Percentiles rank a stretch among this genome's conserved stretches.
phyloP scores from a whole-genome alignment of 768 basidiomycete genomes.

The Pisolithus albus region DNA sequence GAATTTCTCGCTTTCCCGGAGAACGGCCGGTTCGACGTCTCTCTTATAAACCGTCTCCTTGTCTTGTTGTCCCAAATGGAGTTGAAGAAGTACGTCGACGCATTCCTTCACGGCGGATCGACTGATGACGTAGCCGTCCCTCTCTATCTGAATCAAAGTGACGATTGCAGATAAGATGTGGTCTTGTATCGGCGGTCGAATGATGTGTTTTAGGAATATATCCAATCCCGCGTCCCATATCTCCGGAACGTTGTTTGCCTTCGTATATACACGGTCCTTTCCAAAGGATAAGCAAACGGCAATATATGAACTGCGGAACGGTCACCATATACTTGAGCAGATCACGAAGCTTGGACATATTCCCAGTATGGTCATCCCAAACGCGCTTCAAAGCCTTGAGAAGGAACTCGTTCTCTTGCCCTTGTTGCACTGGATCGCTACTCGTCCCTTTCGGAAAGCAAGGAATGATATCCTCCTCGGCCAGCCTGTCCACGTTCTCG shows the following conservation, averaged over 20 bases:
- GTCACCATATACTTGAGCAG: conserved; percentile 94
- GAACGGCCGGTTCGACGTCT: conserved; percentile 76
- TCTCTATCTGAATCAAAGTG: conserved; percentile 82
- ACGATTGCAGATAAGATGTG: conserved; percentile 80
- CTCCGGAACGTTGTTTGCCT: conserved; percentile 63
- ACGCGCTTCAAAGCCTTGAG: conserved; percentile 76
- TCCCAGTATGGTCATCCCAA: conserved; percentile 91
- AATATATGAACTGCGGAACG: not conserved
- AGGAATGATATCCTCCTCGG: conserved; percentile 68
- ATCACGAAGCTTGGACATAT: conserved; percentile 83
- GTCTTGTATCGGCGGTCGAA: conserved; percentile 72
- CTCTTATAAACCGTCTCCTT: conserved; percentile 67
- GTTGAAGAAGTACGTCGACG: conserved; percentile 73
- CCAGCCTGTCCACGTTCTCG: conserved; percentile 78
- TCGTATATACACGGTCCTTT: conserved; percentile 89
- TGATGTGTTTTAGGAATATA: conserved; percentile 78
- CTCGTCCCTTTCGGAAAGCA: conserved; percentile 70
- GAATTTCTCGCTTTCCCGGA: conserved; percentile 71
- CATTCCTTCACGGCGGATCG: conserved; percentile 87
- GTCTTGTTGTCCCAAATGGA: conserved; percentile 42
- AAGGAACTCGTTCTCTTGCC: conserved; percentile 78
- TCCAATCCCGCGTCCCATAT: conserved; percentile 78
- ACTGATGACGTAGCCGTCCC: conserved; percentile 85
- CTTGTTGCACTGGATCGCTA: conserved; percentile 65
- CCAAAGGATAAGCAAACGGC: conserved; percentile 9